Base-by-base conservation (phyloP, 2,329 filamentous ascomycete species). In the Neofusicoccum cordaticola region DNA sequence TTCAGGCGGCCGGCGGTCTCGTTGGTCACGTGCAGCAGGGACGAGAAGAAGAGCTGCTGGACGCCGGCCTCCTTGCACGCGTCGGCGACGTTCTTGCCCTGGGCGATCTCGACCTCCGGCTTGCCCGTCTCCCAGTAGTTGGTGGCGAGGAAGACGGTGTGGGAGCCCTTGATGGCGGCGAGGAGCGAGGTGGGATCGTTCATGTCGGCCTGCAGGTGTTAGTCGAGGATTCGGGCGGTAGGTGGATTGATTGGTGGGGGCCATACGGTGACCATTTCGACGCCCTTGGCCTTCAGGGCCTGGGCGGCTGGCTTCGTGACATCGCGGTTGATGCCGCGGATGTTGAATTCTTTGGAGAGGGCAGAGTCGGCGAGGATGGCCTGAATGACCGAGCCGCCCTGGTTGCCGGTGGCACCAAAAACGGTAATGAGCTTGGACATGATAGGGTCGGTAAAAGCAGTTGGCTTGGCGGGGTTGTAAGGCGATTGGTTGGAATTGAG, bases 401-500 rank as follows among this genome's bases (percentile, higher is more conserved):
- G 86, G 65, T 47, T 82, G 65, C 86, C 85, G n/a, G 85, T 88
- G 50, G 85, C 82, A 39, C 85, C 85, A 68, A 88, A 83, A 12
- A 88, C 78, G 51, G 82, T 83, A 70, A 87, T 78, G 68, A 84
- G 75, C 68, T 82, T 83, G 63, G 62, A 57, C 52, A 57, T 57
- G 9, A 9, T 39, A 11, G 15, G n/a, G 31, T 4, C 2, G 50
- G 22, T 17, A 15, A 51, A 3, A 7, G 11, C 5, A 5, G 12
- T 3, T 51, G 31, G 48, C 15, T 34, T 31, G 27, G 27, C 27
- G 2, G 27, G 27, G 6, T 31, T 31, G 27, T 4, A 7, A 31
- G 27, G 6, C 4, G 27, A 7, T 7, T 31, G 27, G 4, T 7
- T 5, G 27, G 27, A 31, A 31, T 31, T 31, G 27, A 31, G 27